Evolutionary conservation across 768 basidiomycete species (phyloP).

Genomic region (Panaeolus cyanescens): DNA sequence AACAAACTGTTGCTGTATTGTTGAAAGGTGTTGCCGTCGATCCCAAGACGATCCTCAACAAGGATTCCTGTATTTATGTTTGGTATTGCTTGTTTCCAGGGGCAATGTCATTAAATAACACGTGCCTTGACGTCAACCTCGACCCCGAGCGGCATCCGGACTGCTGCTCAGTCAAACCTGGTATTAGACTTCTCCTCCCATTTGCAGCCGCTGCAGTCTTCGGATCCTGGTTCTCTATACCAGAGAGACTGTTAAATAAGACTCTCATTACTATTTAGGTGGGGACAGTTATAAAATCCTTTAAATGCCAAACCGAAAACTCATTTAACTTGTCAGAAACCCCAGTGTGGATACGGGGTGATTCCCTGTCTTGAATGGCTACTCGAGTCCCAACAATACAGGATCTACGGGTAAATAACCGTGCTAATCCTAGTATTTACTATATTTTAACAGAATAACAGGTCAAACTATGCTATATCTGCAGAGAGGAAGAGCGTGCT

Average conservation of each 20-base stretch:
- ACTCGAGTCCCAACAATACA: background rate
- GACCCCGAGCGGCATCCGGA: background rate
- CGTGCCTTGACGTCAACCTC: slow-evolving; percentile 1
- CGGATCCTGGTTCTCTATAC: background rate
- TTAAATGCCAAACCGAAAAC: too few species aligned
- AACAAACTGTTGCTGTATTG: too few species aligned
- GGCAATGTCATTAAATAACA: background rate
- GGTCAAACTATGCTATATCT: slow-evolving; percentile 83
- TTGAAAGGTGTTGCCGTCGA: too few species aligned
- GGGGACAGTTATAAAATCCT: background rate
- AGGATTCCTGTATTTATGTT: too few species aligned
- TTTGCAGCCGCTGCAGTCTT: background rate
- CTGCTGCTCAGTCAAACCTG: background rate
- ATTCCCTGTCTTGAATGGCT: background rate
- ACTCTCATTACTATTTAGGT: background rate
- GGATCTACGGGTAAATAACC: background rate
- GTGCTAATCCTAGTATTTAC: background rate
- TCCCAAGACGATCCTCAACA: too few species aligned
- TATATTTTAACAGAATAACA: slow-evolving; percentile 11
- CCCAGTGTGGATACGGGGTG: background rate
- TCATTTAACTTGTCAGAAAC: too few species aligned
- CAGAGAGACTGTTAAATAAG: background rate
- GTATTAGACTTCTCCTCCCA: background rate
- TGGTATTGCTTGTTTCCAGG: background rate
- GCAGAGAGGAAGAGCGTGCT: slow-evolving; percentile 67